These are phyloP conservation scores for Lipomyces yamadae DNA, from an alignment of 805 yeast genomes.

Conservation along the genomic window DNA sequence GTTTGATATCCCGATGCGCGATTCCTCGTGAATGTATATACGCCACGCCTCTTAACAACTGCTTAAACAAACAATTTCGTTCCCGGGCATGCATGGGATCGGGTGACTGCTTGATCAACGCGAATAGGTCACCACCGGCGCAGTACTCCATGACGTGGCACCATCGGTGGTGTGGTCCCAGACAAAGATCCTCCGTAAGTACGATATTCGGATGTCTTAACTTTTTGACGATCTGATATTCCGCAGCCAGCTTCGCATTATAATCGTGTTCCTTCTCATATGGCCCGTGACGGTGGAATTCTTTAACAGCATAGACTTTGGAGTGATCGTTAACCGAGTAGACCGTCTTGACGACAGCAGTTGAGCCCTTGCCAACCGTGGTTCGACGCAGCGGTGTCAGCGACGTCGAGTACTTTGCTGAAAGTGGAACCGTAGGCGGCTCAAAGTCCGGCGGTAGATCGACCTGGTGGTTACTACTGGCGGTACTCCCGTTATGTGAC, in stretches of 20 bases:
- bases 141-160: slow-evolving; percentile 70
- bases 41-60: slow-evolving; percentile 77
- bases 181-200: slow-evolving; percentile 65
- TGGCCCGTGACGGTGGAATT: slow-evolving; percentile 64
- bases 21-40: slow-evolving; percentile 92
- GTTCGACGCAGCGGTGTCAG: slow-evolving; percentile 22
- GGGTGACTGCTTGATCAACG: slow-evolving; percentile 72
- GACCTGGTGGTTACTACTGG: background rate
- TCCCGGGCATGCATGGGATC: slow-evolving; percentile 81
- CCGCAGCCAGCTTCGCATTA: slow-evolving; percentile 74
- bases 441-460: slow-evolving; percentile 27
- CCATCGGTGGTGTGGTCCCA: slow-evolving; percentile 41
- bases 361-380: slow-evolving; percentile 45
- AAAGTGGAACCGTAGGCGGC: slow-evolving; percentile 32
- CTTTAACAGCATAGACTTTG: slow-evolving; percentile 79
- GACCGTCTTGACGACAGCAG: slow-evolving; percentile 44
- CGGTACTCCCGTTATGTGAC: slow-evolving; percentile 1
- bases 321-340: slow-evolving; percentile 34
- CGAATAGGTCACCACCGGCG: slow-evolving; percentile 84
- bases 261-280: slow-evolving; percentile 59
- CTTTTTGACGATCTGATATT: slow-evolving; percentile 80
- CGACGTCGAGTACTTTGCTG: slow-evolving; percentile 31
- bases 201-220: slow-evolving; percentile 79
- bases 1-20: slow-evolving; percentile 86
- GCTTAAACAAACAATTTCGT: slow-evolving; percentile 90